A percentile compares a stretch with the other conserved stretches of the same genome.
Evolutionary conservation across 306 rosid genomes (phyloP).

Genomic region (Quercus bicolor): DNA sequence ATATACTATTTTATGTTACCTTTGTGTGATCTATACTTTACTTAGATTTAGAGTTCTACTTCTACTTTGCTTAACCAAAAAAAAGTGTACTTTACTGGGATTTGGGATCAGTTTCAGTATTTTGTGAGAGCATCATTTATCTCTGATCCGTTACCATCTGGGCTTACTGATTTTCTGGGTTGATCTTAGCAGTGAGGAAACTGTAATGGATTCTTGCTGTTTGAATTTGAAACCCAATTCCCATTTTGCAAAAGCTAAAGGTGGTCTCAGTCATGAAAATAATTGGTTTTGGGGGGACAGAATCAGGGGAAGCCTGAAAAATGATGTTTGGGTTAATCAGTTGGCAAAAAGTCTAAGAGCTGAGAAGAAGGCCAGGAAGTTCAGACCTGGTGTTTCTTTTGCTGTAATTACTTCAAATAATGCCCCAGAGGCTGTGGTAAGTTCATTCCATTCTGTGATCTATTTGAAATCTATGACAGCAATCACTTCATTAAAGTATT

Average conservation of each 20-base stretch:
- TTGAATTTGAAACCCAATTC: slow-evolving; percentile 38
- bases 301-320: slow-evolving; percentile 43
- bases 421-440: slow-evolving; percentile 54
- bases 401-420: slow-evolving; percentile 59
- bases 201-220: slow-evolving; percentile 63
- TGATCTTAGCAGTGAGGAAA: slow-evolving; percentile 16
- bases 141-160: slow-evolving; percentile 22
- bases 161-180: slow-evolving; percentile 6
- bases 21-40: slow-evolving; percentile 34
- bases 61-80: background rate
- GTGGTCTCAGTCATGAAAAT: slow-evolving; percentile 32
- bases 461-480: background rate
- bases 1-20: slow-evolving; percentile 11
- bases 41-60: slow-evolving; percentile 21
- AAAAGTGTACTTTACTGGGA: slow-evolving; percentile 24
- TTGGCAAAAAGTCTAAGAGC: slow-evolving; percentile 31
- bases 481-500: background rate
- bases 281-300: slow-evolving; percentile 58
- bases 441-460: slow-evolving; percentile 21
- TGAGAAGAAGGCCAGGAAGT: slow-evolving; percentile 40
- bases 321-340: slow-evolving; percentile 36
- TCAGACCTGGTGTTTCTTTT: slow-evolving; percentile 45
- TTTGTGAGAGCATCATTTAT: slow-evolving; percentile 13
- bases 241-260: slow-evolving; percentile 35
- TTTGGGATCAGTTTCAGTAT: slow-evolving; percentile 27